Percentiles rank a stretch among this genome's conserved stretches.
These are phyloP conservation scores for Hericium alpestre DNA, from an alignment of 768 basidiomycete species.

Conservation along the genomic window DNA sequence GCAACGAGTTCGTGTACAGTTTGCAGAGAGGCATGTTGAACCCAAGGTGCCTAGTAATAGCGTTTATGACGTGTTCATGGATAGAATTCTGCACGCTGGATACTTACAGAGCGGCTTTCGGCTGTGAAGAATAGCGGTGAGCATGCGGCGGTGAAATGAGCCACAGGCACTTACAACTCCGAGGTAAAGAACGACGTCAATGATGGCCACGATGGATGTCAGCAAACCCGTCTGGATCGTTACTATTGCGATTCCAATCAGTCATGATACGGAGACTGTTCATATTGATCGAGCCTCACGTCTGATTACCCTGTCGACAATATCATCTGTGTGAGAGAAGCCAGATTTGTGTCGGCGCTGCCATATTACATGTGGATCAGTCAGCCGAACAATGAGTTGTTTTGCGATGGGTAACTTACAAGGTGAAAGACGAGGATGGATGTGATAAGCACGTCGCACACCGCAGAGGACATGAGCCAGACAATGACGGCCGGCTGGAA, in stretches of 20 bases:
- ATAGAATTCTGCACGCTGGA: not conserved
- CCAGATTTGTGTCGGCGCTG: constrained; percentile 10
- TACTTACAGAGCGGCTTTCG: not conserved
- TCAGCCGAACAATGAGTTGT: not conserved
- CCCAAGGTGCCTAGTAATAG: constrained; percentile 2
- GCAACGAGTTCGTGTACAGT: constrained; percentile 1
- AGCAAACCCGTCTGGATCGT: constrained; percentile 22
- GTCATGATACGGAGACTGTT: not conserved
- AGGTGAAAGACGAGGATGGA: constrained; percentile 9
- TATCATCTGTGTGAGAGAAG: constrained; percentile 8
- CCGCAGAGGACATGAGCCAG: constrained; percentile 9
- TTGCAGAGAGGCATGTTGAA: constrained; percentile 9
- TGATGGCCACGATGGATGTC: constrained; percentile 13
- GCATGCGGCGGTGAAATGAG: not conserved
- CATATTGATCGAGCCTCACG: not conserved
- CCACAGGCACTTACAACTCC: constrained; percentile 4
- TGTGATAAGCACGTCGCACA: constrained; percentile 11
- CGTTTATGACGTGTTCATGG: no score
- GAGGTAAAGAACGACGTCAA: constrained; percentile 19
- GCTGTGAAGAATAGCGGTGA: not conserved
- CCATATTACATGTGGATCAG: not conserved
- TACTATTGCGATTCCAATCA: constrained; percentile 4
- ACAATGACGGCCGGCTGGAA: constrained; percentile 9
- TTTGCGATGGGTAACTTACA: constrained; percentile 1
- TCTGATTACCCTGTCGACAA: constrained; percentile 10